Percentiles rank a stretch among this genome's conserved stretches.
These are phyloP conservation scores for Tremellales sp. DNA, from an alignment of 1,284 basidiomycete genomes.

Conservation along the genomic window DNA sequence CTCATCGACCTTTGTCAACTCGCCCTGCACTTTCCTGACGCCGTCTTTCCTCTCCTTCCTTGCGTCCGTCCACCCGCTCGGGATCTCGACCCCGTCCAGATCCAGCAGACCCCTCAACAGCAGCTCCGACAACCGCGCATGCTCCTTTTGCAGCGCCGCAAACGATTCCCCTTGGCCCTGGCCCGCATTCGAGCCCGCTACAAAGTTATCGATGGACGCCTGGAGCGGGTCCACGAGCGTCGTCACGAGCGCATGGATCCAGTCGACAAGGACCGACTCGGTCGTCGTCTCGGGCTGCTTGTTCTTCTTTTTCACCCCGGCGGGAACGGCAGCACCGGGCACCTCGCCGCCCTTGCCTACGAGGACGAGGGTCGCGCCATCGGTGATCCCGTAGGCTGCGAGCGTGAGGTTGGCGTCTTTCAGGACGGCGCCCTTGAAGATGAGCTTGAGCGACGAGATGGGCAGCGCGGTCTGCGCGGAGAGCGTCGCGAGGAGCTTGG, in stretches of 20 bases:
- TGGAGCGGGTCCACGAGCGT: slow-evolving; percentile 32
- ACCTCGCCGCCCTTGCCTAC: slow-evolving; percentile 40
- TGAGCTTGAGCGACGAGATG: slow-evolving; percentile 40
- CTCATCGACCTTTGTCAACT: slow-evolving; percentile 49
- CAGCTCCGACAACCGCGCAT: slow-evolving; percentile 48
- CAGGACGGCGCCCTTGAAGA: slow-evolving; percentile 48
- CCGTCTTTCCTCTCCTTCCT: slow-evolving; percentile 51
- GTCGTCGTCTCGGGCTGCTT: slow-evolving; percentile 44
- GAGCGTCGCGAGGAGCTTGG: slow-evolving; percentile 41
- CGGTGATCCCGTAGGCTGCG: slow-evolving; percentile 44
- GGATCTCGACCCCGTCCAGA: slow-evolving; percentile 51
- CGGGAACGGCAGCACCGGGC: slow-evolving; percentile 19
- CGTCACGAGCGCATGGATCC: slow-evolving; percentile 35
- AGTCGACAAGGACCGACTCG: slow-evolving; percentile 42
- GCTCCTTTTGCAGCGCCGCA: slow-evolving; percentile 42
- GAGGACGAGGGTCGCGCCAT: slow-evolving; percentile 42
- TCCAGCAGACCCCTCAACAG: slow-evolving; percentile 51
- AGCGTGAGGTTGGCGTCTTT: slow-evolving; percentile 47
- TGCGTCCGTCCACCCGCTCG: slow-evolving; percentile 46
- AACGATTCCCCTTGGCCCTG: slow-evolving; percentile 39
- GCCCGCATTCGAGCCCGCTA: slow-evolving; percentile 32
- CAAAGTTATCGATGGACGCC: slow-evolving; percentile 34
- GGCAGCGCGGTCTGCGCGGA: slow-evolving; percentile 43
- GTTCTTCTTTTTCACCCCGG: slow-evolving; percentile 37
- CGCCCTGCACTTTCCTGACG: slow-evolving; percentile 49